Conservation (phyloP, 495 filamentous ascomycete species). For the Aspergillus bridgeri region DNA sequence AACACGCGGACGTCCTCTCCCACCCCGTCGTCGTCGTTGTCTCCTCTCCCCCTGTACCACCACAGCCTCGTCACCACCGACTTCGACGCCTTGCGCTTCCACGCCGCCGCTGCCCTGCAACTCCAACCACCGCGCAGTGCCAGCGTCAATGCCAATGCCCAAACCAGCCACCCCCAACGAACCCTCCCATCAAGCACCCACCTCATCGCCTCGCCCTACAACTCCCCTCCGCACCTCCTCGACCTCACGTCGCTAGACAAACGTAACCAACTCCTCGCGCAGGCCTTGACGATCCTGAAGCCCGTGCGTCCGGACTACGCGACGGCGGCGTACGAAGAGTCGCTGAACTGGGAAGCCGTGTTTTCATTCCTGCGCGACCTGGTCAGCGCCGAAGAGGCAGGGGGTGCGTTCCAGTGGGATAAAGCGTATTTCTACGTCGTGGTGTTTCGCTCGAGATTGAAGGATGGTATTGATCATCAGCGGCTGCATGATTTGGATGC, state of each 20-base stretch:
- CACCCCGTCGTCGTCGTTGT: neutral
- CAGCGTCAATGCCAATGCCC: slow-evolving; percentile 29
- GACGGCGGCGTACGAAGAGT: slow-evolving; percentile 65
- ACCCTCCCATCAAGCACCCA: slow-evolving; percentile 14
- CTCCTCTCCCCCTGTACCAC: slow-evolving; percentile 19
- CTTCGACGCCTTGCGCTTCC: slow-evolving; percentile 32
- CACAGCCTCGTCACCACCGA: slow-evolving; percentile 34
- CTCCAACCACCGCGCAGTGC: slow-evolving; percentile 11
- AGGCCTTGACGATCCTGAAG: slow-evolving; percentile 60
- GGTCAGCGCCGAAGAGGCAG: slow-evolving; percentile 33
- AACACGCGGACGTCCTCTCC: neutral
- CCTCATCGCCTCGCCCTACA: slow-evolving; percentile 73
- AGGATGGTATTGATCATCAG: slow-evolving; percentile 55
- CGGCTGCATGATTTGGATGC: slow-evolving; percentile 67
- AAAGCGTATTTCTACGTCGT: slow-evolving; percentile 73
- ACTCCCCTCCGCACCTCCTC: slow-evolving; percentile 62
- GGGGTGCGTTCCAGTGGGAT: slow-evolving; percentile 53
- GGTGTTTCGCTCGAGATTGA: slow-evolving; percentile 70
- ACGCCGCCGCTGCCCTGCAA: slow-evolving; percentile 35
- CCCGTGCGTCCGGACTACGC: slow-evolving; percentile 69
- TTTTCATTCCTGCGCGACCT: slow-evolving; percentile 49
- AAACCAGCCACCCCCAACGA: slow-evolving; percentile 10
- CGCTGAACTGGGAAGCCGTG: slow-evolving; percentile 74
- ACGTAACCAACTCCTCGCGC: slow-evolving; percentile 64
- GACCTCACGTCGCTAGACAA: slow-evolving; percentile 61